phyloP scores from a whole-genome alignment of 495 filamentous ascomycete genomes.

The Lichina pygmaea region DNA sequence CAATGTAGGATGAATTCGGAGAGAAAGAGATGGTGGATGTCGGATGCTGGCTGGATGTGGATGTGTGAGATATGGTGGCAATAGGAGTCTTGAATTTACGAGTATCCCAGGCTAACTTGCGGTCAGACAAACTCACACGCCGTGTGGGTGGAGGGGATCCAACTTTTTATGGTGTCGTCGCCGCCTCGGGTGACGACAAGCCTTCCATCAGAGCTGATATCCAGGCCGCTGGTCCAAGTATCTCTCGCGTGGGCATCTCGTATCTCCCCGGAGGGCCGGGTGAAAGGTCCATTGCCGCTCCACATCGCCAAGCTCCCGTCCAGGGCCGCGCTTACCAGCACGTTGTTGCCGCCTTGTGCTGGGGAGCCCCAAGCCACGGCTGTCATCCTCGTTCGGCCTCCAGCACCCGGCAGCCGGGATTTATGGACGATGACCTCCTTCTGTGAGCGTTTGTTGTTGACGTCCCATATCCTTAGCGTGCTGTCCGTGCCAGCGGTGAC shows the following conservation, averaged over 20 bases:
- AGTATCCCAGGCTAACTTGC: constrained; percentile 59
- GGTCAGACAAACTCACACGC: neutral
- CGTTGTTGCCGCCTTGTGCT: constrained; percentile 42
- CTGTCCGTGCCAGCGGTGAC: constrained; percentile 83
- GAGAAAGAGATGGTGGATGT: constrained; percentile 75
- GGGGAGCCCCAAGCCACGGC: constrained; percentile 70
- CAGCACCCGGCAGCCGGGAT: constrained; percentile 58
- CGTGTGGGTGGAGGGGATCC: neutral
- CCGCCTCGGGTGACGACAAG: constrained; percentile 74
- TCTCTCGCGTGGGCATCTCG: constrained; percentile 54
- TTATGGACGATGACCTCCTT: constrained; percentile 90
- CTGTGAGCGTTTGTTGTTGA: constrained; percentile 62
- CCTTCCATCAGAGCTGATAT: constrained; percentile 72
- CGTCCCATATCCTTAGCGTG: constrained; percentile 87
- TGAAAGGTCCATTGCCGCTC: constrained; percentile 64
- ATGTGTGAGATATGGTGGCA: constrained; percentile 47
- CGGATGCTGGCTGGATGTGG: constrained; percentile 59
- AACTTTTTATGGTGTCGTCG: constrained; percentile 42
- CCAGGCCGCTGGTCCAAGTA: constrained; percentile 86
- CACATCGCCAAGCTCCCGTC: constrained; percentile 89
- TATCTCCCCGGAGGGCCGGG: constrained; percentile 66
- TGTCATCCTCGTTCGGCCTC: constrained; percentile 81
- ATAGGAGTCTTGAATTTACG: constrained; percentile 83
- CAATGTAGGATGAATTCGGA: constrained; percentile 49
- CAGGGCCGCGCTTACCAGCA: constrained; percentile 67